Base-by-base conservation (phyloP, 2,329 filamentous ascomycete species). In the Alternaria arborescens region DNA sequence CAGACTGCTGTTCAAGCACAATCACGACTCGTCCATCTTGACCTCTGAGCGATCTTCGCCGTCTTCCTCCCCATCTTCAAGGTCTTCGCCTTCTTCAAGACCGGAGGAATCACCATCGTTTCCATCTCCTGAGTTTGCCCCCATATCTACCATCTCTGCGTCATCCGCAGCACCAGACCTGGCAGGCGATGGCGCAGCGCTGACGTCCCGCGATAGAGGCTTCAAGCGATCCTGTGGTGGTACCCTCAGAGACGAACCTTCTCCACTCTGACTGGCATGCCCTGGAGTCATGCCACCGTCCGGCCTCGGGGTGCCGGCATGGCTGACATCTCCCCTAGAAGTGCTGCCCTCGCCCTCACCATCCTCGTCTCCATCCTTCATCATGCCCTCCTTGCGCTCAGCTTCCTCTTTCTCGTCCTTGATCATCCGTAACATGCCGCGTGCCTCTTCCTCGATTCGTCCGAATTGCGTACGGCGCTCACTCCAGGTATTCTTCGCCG, bases 361-460 rank as follows among this genome's bases (percentile, higher is more conserved):
- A 20, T 78, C 79, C 16, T 78, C 78, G 14, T 80, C 80, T 1
- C 73, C 76, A 34, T 77, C 78, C 48, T 79, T 80, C 62, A 80
- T 81, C 78, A 80, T 81, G 26, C 92, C 93, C 78, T 96, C 93
- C 55, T 93, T 87, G 42, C 92, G 85, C 79, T 97, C 93, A 0
- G 95, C 92, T 79, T 97, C 93, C 77, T 97, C 94, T 81, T 97
- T 97, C 83, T 97, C 94, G 73, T 97, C 94, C 62, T 93, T 89
- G 73, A 98, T 97, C 77, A 96, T 85, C 50, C 92, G 86, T 59
- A 94, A 84, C 77, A 98, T 85, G 65, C 92, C 85, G 86, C 91
- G 91, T n/a, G 93, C 93, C 81, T 97, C 94, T 61, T 94, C 91
- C 75, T 97, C 91, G 71, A 98, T 94, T 57, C 88, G 86, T 59